Percentiles rank a stretch among this genome's conserved stretches.
These are phyloP conservation scores for Silene noctiflora DNA, from an alignment of 179 eudicot genomes.

Conservation along the genomic window DNA sequence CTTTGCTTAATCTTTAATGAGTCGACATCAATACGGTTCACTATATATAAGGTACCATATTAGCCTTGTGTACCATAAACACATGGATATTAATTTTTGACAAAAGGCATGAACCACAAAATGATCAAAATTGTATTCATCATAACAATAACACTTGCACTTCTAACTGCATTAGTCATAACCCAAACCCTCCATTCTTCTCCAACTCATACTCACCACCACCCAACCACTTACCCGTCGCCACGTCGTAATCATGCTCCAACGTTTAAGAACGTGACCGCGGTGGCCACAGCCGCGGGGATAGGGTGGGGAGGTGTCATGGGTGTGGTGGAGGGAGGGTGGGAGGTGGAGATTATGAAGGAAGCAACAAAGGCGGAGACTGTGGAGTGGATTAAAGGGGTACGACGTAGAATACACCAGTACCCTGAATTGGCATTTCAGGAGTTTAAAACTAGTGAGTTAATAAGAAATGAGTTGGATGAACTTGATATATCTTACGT, in stretches of 20 bases:
- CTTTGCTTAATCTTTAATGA: no score
- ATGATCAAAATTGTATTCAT: background rate
- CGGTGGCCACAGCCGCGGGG: background rate
- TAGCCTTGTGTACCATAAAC: no score
- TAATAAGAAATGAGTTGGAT: slow-evolving; percentile 50
- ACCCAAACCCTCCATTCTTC: background rate
- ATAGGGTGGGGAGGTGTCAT: background rate
- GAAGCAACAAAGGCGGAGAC: slow-evolving; percentile 33
- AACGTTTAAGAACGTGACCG: background rate
- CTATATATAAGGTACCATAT: no score
- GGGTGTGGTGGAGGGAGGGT: background rate
- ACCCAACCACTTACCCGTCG: background rate
- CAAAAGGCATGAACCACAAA: background rate
- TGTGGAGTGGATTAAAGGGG: slow-evolving; percentile 40
- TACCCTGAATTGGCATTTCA: slow-evolving; percentile 73
- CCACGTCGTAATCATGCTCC: background rate
- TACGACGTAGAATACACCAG: slow-evolving; percentile 63
- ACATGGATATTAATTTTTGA: no score
- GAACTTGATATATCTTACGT: slow-evolving; percentile 38
- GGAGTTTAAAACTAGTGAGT: slow-evolving; percentile 49
- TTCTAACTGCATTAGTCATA: background rate
- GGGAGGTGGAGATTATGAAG: slow-evolving; percentile 32
- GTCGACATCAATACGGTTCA: no score
- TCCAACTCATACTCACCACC: background rate
- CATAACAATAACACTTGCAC: background rate